phyloP scores from a whole-genome alignment of 1,139 yeast genomes.

The Lodderomyces beijingensis region DNA sequence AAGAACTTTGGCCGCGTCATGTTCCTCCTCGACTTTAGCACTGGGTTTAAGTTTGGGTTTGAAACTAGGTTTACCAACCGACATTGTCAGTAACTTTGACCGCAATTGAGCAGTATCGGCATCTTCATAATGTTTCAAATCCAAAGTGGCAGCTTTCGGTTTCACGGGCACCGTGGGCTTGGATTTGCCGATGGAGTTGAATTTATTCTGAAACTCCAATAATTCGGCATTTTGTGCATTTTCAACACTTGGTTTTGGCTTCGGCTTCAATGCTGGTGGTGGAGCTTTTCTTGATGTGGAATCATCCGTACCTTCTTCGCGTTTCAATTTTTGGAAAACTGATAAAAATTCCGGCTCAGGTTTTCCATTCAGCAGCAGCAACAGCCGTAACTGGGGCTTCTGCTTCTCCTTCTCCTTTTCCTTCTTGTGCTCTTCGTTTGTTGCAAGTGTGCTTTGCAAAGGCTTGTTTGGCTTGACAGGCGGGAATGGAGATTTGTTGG shows the following conservation, averaged over 20 bases:
- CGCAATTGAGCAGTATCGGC: slow-evolving; percentile 4
- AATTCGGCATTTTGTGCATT: slow-evolving; percentile 7
- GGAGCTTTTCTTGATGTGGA: slow-evolving; percentile 7
- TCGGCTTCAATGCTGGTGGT: slow-evolving; percentile 3
- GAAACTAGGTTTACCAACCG: slow-evolving; percentile 4
- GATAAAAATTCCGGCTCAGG: slow-evolving; percentile 6
- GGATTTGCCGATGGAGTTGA: slow-evolving; percentile 6
- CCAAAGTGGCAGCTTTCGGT: slow-evolving; percentile 1
- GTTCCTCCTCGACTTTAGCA: slow-evolving; percentile 4
- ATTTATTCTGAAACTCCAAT: slow-evolving; percentile 12
- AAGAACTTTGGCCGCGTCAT: slow-evolving; percentile 4
- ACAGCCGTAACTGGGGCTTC: too few relatives aligned
- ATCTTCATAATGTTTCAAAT: slow-evolving; percentile 4
- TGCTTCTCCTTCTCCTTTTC: slow-evolving; percentile 1
- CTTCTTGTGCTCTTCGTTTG: slow-evolving; percentile 5
- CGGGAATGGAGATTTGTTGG: not conserved
- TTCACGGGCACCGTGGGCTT: not conserved
- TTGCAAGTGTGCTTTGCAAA: slow-evolving; percentile 5
- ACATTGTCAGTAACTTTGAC: slow-evolving; percentile 5
- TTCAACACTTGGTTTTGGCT: slow-evolving; percentile 6
- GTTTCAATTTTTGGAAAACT: slow-evolving; percentile 7
- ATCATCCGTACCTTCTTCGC: too few relatives aligned
- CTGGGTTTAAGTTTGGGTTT: not conserved
- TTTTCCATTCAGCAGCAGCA: too few relatives aligned
- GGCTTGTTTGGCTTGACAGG: slow-evolving; percentile 6